These are phyloP conservation scores for Coriolopsis trogii DNA, from an alignment of 1,284 basidiomycete species.

Conservation along the genomic window DNA sequence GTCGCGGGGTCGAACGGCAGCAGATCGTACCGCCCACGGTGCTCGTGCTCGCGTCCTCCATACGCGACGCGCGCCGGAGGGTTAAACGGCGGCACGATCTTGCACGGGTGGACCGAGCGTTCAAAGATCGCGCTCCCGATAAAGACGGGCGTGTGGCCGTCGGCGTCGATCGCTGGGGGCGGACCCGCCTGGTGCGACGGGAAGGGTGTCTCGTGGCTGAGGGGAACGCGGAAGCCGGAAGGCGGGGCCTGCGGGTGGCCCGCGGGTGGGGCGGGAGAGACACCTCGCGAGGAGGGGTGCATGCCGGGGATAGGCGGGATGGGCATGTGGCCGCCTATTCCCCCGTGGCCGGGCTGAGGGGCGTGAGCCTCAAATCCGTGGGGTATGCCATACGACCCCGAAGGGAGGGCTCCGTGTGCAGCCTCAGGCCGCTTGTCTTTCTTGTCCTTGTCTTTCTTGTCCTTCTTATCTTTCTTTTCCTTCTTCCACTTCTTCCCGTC, in stretches of 20 bases:
- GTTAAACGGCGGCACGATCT: conserved; percentile 62
- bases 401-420: conserved; percentile 7
- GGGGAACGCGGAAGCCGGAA: conserved; percentile 65
- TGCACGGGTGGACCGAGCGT: conserved; percentile 77
- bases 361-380: too few species aligned
- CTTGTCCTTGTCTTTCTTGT: conserved; percentile 25
- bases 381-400: conserved; percentile 7
- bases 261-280: conserved; percentile 8
- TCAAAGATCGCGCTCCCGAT: conserved; percentile 71
- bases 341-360: neutral
- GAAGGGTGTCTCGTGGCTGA: conserved; percentile 49
- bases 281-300: conserved; percentile 3
- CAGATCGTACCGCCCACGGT: conserved; percentile 68
- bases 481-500: conserved; percentile 27
- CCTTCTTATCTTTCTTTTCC: conserved; percentile 21
- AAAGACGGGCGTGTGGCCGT: conserved; percentile 60
- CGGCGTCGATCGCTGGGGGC: conserved; percentile 55
- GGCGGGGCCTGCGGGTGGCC: conserved; percentile 37
- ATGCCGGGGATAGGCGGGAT: conserved; percentile 5
- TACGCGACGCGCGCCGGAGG: conserved; percentile 61
- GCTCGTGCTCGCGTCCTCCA: conserved; percentile 60
- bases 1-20: conserved; percentile 63
- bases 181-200: conserved; percentile 46
- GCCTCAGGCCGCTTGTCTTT: conserved; percentile 16
- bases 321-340: neutral